These are phyloP conservation scores for Lichtheimia ramosa DNA, from an alignment of 371 early-diverging fungal genomes.

Conservation along the genomic window DNA sequence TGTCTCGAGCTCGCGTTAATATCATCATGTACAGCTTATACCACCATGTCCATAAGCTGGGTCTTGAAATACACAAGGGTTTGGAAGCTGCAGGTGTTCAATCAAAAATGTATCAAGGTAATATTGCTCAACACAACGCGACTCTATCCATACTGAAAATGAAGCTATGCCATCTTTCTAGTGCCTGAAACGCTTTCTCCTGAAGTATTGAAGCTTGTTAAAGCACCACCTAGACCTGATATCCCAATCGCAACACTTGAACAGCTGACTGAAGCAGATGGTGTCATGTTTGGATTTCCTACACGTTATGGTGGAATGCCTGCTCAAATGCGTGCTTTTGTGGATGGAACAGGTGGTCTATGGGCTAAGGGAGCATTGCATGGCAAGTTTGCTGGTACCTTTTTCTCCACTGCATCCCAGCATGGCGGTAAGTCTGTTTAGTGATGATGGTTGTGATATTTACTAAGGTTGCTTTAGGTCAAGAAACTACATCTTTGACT, in stretches of 20 bases:
- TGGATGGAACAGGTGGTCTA: constrained; percentile 68
- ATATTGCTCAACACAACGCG: background rate
- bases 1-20: too few relatives aligned
- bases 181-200: constrained; percentile 63
- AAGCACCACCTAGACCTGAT: constrained; percentile 54
- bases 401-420: constrained; percentile 68
- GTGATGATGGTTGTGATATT: background rate
- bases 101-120: constrained; percentile 64
- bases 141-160: too few relatives aligned
- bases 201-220: constrained; percentile 65
- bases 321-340: constrained; percentile 45
- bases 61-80: constrained; percentile 62
- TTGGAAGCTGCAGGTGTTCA: constrained; percentile 56
- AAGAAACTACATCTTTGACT: constrained; percentile 65
- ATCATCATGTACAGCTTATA: constrained; percentile 51
- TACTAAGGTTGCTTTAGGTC: constrained; percentile 48
- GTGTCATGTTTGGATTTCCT: constrained; percentile 63
- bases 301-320: constrained; percentile 63
- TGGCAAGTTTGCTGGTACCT: constrained; percentile 70
- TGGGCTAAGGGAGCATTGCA: constrained; percentile 62
- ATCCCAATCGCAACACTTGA: constrained; percentile 62
- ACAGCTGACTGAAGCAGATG: constrained; percentile 66
- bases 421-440: constrained; percentile 50
- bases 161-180: background rate
- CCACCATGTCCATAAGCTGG: constrained; percentile 60